Evolutionary conservation across 129 eudicot genomes (phyloP), one percentile per base, ranked within the genome.

Genomic region (Mikania micrantha): DNA sequence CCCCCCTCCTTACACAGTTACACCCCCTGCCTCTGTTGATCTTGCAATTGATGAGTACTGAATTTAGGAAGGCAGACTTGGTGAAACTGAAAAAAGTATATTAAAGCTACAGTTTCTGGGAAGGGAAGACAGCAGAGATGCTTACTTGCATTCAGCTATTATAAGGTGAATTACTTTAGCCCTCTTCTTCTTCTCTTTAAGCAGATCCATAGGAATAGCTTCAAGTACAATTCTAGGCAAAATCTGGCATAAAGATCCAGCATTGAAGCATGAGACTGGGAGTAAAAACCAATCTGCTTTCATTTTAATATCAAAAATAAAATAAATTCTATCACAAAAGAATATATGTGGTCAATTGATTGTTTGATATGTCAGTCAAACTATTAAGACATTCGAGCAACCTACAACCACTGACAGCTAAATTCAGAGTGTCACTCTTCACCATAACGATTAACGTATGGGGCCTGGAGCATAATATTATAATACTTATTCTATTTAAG

Each of bases 221-320:
- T 93, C 98, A 74, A 93, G 86, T 75, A 93, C 95, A 45, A 93
- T 64, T 80, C 99, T 84, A 42, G 99, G 99, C 44, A 93, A 67
- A 76, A 93, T 71, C 99, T 93, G 68, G 27, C n/a, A 64, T 5
- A 22, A 11, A 34, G 59, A 67, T 19, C 56, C 64, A 17, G 22
- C 64, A 38, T 60, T 50, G 10, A 36, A 44, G 35, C 57, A 76
- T 59, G 52, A 59, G 56, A 67, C 50, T 2, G 25, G 17, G 42
- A 56, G 66, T 22, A 10, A n/a, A 2, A 3, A n/a, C 1, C 7
- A 9, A 13, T 3, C 17, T 32, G 49, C 31, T 9, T 20, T 54
- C 49, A 17, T 53, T 64, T 61, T 49, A 6, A 17, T 9, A 38
- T 49, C 7, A 4, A 29, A 8, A 39, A 16, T 29, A 38, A 60